Percentiles rank a stretch among this genome's conserved stretches.
These are phyloP conservation scores for Tulasnella sp. DNA, from an alignment of 768 basidiomycete genomes.

Conservation along the genomic window DNA sequence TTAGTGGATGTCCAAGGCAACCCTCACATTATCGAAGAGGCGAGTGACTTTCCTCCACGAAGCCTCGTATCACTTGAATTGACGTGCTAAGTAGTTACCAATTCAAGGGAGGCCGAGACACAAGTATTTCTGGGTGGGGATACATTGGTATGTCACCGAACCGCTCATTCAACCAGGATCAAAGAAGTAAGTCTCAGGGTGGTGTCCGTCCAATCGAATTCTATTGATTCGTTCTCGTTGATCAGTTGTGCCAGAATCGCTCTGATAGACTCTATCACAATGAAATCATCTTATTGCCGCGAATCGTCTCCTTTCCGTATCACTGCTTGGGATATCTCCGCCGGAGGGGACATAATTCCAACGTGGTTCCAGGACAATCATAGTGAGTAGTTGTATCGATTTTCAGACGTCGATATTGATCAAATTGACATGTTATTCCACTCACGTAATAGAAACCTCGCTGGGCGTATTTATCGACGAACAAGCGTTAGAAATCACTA, in stretches of 20 bases:
- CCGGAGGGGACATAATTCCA: neutral
- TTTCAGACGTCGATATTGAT: neutral
- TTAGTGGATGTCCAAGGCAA: neutral
- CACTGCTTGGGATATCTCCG: neutral
- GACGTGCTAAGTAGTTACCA: neutral
- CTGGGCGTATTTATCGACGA: neutral
- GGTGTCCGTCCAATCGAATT: neutral
- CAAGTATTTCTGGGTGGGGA: neutral
- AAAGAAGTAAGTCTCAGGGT: too few relatives aligned
- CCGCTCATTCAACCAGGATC: neutral
- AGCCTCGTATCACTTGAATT: neutral
- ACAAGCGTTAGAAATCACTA: neutral
- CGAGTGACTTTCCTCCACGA: neutral
- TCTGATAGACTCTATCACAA: neutral
- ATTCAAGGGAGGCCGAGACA: neutral
- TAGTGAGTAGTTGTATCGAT: neutral
- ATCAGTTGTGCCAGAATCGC: neutral
- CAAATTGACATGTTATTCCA: neutral
- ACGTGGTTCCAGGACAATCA: neutral
- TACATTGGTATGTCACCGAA: neutral
- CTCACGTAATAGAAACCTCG: neutral
- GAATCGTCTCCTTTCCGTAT: neutral
- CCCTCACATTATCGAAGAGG: neutral
- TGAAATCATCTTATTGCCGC: neutral
- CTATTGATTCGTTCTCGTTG: neutral